Percentiles rank a stretch among this genome's conserved stretches.
phyloP scores from a whole-genome alignment of 2,329 filamentous ascomycete species.

The Cercospora sp. region DNA sequence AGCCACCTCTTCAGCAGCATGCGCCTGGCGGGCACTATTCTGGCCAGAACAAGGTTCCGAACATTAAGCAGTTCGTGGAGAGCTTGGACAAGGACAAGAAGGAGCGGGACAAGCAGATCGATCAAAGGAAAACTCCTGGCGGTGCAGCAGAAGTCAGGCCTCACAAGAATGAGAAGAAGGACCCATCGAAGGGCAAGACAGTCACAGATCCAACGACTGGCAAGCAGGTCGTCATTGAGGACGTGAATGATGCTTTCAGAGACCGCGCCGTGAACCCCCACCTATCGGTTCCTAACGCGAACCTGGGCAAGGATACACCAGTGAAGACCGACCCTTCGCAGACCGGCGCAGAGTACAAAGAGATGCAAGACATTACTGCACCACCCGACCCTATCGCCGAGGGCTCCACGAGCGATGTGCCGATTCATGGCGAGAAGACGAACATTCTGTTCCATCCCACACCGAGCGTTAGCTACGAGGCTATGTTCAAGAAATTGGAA shows the following conservation, averaged over 20 bases:
- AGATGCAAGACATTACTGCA: constrained; percentile 84
- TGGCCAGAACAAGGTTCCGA: constrained; percentile 79
- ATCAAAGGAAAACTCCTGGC: constrained; percentile 46
- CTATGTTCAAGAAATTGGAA: constrained; percentile 78
- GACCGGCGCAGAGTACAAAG: constrained; percentile 75
- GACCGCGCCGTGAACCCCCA: constrained; percentile 70
- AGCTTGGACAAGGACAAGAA: constrained; percentile 77
- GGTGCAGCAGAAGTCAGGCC: constrained; percentile 43
- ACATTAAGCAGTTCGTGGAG: constrained; percentile 79
- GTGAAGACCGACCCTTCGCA: constrained; percentile 71
- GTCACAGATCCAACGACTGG: constrained; percentile 90
- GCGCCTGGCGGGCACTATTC: constrained; percentile 69
- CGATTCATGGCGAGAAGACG: constrained; percentile 94
- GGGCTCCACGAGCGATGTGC: constrained; percentile 86
- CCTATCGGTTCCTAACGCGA: constrained; percentile 86
- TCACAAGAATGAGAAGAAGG: constrained; percentile 51
- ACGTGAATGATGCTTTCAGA: constrained; percentile 70
- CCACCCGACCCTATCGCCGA: constrained; percentile 83
- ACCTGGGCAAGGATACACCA: constrained; percentile 72
- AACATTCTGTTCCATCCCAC: constrained; percentile 96
- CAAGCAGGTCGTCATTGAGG: constrained; percentile 80
- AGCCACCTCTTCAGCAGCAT: constrained; percentile 19
- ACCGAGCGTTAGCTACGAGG: constrained; percentile 83
- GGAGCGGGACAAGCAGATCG: constrained; percentile 70
- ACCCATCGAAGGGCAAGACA: constrained; percentile 53